phyloP scores from a whole-genome alignment of 2,329 filamentous ascomycete genomes.

The Cryphonectria parasitica region DNA sequence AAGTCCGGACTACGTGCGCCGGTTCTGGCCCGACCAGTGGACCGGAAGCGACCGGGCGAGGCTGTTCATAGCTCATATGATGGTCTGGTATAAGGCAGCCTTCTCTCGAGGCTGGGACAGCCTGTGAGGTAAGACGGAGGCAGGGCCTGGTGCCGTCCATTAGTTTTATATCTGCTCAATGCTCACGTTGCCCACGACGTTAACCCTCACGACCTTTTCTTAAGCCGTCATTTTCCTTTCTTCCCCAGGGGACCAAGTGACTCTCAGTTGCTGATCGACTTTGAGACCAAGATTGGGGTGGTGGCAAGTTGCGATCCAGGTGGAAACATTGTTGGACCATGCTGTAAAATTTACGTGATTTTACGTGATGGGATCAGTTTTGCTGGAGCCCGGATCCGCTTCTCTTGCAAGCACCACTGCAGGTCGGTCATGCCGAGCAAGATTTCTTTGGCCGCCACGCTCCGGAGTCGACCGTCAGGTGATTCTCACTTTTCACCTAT shows the following conservation, averaged over 20 bases:
- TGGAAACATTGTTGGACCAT: background rate
- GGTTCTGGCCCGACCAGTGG: background rate
- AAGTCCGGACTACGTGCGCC: conserved; percentile 4
- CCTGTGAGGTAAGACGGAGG: background rate
- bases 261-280: background rate
- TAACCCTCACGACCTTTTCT: conserved; percentile 7
- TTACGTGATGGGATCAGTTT: conserved; percentile 4
- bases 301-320: background rate
- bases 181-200: background rate
- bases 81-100: background rate
- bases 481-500: background rate
- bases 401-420: background rate
- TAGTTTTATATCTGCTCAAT: background rate
- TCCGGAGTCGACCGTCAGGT: background rate
- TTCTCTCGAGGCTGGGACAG: background rate
- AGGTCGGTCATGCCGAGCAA: conserved; percentile 6
- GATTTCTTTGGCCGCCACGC: background rate
- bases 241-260: no score
- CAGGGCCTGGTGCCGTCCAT: background rate
- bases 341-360: conserved; percentile 12
- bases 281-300: background rate
- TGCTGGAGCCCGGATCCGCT: conserved; percentile 9
- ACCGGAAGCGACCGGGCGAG: background rate
- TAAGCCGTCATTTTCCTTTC: conserved; percentile 13
- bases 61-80: background rate